These are phyloP conservation scores for Gymnopus androsaceus DNA, from an alignment of 1,284 basidiomycete genomes.

Conservation along the genomic window DNA sequence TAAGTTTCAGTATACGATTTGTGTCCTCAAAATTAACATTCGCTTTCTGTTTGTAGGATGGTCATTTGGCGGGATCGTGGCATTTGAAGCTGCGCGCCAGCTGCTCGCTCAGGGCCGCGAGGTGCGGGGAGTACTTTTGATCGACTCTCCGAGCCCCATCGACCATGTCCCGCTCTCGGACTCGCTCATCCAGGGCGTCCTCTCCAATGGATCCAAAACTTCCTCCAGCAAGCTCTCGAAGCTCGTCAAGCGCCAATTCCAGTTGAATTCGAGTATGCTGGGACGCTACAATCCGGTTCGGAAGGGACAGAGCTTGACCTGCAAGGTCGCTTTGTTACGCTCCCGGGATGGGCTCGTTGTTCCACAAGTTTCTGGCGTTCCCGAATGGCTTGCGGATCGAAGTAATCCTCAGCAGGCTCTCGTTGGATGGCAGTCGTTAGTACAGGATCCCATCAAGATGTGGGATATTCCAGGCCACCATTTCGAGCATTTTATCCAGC, in stretches of 20 bases:
- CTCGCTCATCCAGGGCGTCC: constrained; percentile 43
- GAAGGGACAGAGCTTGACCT: constrained; percentile 23
- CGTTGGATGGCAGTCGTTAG: constrained; percentile 50
- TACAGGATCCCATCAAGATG: constrained; percentile 39
- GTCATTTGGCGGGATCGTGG: constrained; percentile 75
- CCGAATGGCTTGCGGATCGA: constrained; percentile 54
- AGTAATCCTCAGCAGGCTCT: constrained; percentile 34
- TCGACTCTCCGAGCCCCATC: constrained; percentile 64
- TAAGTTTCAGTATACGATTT: constrained; percentile 29
- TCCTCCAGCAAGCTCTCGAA: constrained; percentile 12
- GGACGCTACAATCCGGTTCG: constrained; percentile 14
- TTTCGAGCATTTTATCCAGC: constrained; percentile 55
- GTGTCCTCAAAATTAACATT: not conserved
- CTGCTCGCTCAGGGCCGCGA: constrained; percentile 41
- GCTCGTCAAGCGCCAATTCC: constrained; percentile 18
- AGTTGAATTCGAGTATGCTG: constrained; percentile 17
- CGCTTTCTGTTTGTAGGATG: constrained; percentile 58
- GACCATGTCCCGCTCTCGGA: constrained; percentile 50
- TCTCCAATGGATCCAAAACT: constrained; percentile 28
- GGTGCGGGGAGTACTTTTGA: constrained; percentile 60
- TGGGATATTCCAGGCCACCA: constrained; percentile 68
- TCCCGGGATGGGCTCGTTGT: constrained; percentile 44
- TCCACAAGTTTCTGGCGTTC: constrained; percentile 31
- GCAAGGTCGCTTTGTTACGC: constrained; percentile 46
- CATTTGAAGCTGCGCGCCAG: constrained; percentile 62